Evolutionary conservation across 139 green algal species (phyloP), one percentile per base, ranked within the genome.

Genomic region (Chlorella sp.): DNA sequence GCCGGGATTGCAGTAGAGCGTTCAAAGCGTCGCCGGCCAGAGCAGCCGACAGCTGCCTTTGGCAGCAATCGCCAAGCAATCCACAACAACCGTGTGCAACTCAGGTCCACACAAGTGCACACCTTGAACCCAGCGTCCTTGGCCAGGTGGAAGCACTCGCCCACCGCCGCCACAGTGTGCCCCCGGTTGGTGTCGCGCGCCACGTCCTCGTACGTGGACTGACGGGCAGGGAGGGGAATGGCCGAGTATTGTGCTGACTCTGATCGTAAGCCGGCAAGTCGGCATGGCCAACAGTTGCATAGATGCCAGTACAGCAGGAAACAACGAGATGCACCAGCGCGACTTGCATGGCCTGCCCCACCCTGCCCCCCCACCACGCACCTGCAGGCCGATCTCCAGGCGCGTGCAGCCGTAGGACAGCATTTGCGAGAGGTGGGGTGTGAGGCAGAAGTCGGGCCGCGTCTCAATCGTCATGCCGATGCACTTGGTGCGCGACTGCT

Each of bases 401-500:
- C 91, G 84, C 46, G 93, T 96, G 89, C 93, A 96, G 62, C 97
- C 97, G 85, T 98, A 98, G 56, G 90, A 92, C 26, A 98, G 92
- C 95, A 98, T 98, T 76, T 96, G 84, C 16, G 80, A 73, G 24
- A 94, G 90, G 86, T 95, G 92, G 20, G 92, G 91, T 0, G 88
- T 91, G 20, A 96, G 89, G 93, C 95, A 98, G 91, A 97, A 98
- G 90, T 98, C 95, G 16, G 96, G 96, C 1, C 96, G 92, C 65
- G 97, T 99, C 93, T 99, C 96, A 48, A 99, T 99, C 44, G 97
- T 99, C 80, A 99, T 89, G 16, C 97, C 96, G 73, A 99, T 97
- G 92, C 96, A 99, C 86, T 95, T 96, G 56, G 93, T 98, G 60
- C 90, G 90, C 32, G 83, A 89, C 85, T 97, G 90, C 89, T 98